A percentile compares a stretch with the other conserved stretches of the same genome.
phyloP scores from a whole-genome alignment of 2,329 filamentous ascomycete species.

The Hawksworthiomyces lignivorus region DNA sequence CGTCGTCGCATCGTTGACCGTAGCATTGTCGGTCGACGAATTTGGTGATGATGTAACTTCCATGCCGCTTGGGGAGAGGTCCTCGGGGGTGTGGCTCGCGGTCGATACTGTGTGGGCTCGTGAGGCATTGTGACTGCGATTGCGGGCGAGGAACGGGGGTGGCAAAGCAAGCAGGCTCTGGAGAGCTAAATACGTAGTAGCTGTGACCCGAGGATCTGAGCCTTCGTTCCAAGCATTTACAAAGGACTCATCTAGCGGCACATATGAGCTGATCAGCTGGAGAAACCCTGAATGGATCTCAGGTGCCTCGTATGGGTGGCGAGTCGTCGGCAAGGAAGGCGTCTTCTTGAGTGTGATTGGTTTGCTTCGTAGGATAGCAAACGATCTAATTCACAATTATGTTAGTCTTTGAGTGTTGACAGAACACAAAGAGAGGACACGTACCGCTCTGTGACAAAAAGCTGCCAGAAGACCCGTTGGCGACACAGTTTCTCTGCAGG shows the following conservation, averaged over 20 bases:
- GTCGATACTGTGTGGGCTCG: constrained; percentile 3
- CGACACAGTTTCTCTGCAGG: constrained; percentile 45
- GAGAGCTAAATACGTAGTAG: constrained; percentile 27
- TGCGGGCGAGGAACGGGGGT: constrained; percentile 22
- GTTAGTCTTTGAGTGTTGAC: too few species aligned
- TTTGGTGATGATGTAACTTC: neutral
- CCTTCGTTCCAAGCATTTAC: constrained; percentile 58
- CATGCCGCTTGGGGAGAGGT: constrained; percentile 26
- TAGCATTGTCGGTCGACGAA: neutral
- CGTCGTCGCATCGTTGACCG: neutral
- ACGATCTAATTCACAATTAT: too few species aligned
- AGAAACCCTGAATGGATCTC: constrained; percentile 51
- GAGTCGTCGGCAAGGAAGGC: constrained; percentile 45
- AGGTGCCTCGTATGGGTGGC: constrained; percentile 42
- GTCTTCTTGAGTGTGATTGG: constrained; percentile 55
- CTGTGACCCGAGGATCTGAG: constrained; percentile 27
- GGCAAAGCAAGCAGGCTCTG: constrained; percentile 27
- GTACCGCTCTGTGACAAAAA: constrained; percentile 55
- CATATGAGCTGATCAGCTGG: constrained; percentile 53
- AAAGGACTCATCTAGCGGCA: constrained; percentile 56
- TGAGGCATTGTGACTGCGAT: constrained; percentile 11
- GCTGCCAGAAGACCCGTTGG: constrained; percentile 52
- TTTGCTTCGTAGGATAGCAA: constrained; percentile 55
- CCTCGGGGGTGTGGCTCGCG: constrained; percentile 28
- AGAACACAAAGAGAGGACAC: constrained; percentile 1